A percentile compares a stretch with the other conserved stretches of the same genome.
Conservation (phyloP, 768 basidiomycete species). For the Termitomyces sp. region DNA sequence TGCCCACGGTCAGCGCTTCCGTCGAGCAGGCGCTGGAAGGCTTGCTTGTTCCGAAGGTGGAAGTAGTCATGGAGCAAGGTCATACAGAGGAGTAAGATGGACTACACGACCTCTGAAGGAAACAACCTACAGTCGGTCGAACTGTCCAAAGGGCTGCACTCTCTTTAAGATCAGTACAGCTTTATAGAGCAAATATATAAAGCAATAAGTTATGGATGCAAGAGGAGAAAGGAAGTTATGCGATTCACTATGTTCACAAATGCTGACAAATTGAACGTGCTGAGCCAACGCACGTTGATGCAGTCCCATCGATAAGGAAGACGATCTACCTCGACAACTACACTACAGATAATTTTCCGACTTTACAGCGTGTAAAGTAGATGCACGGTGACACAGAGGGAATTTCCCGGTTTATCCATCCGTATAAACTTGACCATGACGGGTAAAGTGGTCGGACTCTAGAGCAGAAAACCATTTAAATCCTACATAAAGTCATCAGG, state of each 20-base stretch:
- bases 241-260: neutral
- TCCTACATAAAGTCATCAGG: conserved; percentile 89
- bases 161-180: conserved; percentile 17
- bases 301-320: neutral
- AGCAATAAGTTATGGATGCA: conserved; percentile 9
- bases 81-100: conserved; percentile 46
- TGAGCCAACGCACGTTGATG: neutral
- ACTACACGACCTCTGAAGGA: conserved; percentile 34
- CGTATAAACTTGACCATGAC: neutral
- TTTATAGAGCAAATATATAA: conserved; percentile 2
- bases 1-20: conserved; percentile 32
- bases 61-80: conserved; percentile 79
- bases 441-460: neutral
- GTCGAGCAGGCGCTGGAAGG: conserved; percentile 72
- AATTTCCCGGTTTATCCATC: conserved; percentile 9
- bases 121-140: conserved; percentile 21
- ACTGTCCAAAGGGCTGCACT: conserved; percentile 19
- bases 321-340: neutral
- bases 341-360: neutral
- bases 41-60: conserved; percentile 62
- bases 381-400: neutral
- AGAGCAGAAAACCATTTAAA: neutral
- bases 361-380: neutral
- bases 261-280: conserved; percentile 14
- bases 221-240: conserved; percentile 1